Conservation (phyloP, 2,329 filamentous ascomycete species). For the Claviceps quebecensis region DNA sequence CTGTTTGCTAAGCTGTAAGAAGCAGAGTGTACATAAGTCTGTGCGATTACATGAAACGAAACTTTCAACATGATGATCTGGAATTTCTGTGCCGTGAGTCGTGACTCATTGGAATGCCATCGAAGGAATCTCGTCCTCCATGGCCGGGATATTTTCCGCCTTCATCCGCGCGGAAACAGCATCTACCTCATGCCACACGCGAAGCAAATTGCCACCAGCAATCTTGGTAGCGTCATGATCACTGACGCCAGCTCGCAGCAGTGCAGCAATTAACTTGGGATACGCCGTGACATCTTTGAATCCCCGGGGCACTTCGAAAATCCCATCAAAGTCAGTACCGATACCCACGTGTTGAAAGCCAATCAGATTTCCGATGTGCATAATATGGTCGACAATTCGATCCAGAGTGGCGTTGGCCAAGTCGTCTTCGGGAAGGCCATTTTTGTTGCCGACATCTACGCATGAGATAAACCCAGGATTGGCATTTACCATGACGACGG, state of each 20-base stretch:
- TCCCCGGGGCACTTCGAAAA: conserved; percentile 50
- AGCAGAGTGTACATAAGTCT: conserved; percentile 16
- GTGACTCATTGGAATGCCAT: neutral
- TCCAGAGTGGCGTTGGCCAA: conserved; percentile 56
- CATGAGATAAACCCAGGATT: conserved; percentile 72
- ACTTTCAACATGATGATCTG: neutral
- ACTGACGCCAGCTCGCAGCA: conserved; percentile 59
- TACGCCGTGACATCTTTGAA: conserved; percentile 78
- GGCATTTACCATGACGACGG: conserved; percentile 87
- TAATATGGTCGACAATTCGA: conserved; percentile 68
- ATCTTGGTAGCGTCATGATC: conserved; percentile 62
- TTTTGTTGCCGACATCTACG: conserved; percentile 38
- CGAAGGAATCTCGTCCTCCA: conserved; percentile 30
- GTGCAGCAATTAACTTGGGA: conserved; percentile 61
- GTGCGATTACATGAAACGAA: conserved; percentile 14
- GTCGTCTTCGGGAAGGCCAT: conserved; percentile 54
- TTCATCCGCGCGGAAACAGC: conserved; percentile 54
- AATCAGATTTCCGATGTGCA: conserved; percentile 67
- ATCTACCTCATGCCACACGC: conserved; percentile 75
- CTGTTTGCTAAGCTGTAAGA: conserved; percentile 11
- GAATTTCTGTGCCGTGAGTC: no score
- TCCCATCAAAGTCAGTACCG: conserved; percentile 83
- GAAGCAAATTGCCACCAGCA: conserved; percentile 65
- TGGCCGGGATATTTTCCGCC: conserved; percentile 32
- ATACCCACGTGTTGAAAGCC: conserved; percentile 81